Base-by-base conservation (phyloP, 208 protist species). In the Strigomonas culicis region DNA sequence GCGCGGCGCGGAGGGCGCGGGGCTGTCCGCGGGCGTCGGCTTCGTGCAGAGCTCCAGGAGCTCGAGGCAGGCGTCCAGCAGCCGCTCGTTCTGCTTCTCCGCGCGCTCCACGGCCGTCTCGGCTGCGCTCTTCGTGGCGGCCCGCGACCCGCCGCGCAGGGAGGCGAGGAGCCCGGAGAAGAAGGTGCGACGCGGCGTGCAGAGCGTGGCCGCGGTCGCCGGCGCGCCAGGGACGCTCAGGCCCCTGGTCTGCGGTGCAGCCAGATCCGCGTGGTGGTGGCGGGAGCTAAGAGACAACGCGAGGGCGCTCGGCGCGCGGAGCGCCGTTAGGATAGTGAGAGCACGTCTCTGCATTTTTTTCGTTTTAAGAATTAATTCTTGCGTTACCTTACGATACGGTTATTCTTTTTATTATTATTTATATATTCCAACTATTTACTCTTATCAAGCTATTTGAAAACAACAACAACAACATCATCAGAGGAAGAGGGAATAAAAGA, bases 11-110 rank as follows among this genome's bases (percentile, higher is more conserved):
- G 28, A 66, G 60, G n/a, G 67, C 31, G 24, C 41, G 50, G 55
- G 47, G 34, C 0, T 56, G 50, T 34, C 56, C 32, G 7, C 28
- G 13, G 25, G 47, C 58, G 1, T 53, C 52, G 43, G 25, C 19
- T 4, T 67, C 66, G 11, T 68, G 55, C 80, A 87, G 28, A 88
- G 31, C 39, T 85, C 70, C 24, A 94, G 66, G 7, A 94, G 56
- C 27, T 94, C 80, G 4, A 94, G 55, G 50, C 84, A 94, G 15
- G 80, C 80, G 34, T 78, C 80, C 6, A 88, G 36, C 7, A 94
- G 64, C n/a, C 76, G 82, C 49, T 94, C 83, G 44, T 86, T 88
- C 47, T 85, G 75, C 52, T 77, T 60, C 32, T 75, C 67, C 15
- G 80, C 79, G 56, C 72, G 68, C 1, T 64, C 70, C 57, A 78